These are phyloP conservation scores for Venturia effusa DNA, from an alignment of 2,329 filamentous ascomycete species.

Conservation along the genomic window DNA sequence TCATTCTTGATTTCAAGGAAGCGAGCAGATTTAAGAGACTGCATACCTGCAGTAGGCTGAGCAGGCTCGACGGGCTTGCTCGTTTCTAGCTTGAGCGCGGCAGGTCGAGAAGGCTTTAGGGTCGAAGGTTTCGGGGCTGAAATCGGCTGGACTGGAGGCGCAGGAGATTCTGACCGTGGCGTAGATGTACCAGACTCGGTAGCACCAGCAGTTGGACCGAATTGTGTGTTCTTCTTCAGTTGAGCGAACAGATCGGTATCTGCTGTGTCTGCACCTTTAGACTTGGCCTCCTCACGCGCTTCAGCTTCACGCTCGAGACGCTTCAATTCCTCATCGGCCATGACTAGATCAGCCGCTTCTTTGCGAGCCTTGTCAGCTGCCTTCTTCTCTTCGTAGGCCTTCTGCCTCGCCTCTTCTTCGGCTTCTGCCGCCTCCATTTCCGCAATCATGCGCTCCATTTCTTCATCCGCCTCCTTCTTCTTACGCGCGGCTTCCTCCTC, in stretches of 20 bases:
- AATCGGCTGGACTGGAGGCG: constrained; percentile 38
- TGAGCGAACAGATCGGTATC: constrained; percentile 32
- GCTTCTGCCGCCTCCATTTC: constrained; percentile 17
- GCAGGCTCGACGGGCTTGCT: constrained; percentile 80
- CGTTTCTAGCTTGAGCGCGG: constrained; percentile 78
- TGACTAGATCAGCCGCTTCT: constrained; percentile 40
- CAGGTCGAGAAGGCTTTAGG: constrained; percentile 38
- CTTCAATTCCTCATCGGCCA: constrained; percentile 43
- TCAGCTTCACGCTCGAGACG: constrained; percentile 39
- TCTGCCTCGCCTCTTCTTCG: constrained; percentile 35
- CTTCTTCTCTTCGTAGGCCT: constrained; percentile 63
- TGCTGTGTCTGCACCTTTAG: constrained; percentile 28
- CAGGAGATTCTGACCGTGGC: constrained; percentile 35
- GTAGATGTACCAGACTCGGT: constrained; percentile 23
- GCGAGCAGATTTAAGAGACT: constrained; percentile 82
- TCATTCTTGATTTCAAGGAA: constrained; percentile 72
- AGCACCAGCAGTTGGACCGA: constrained; percentile 34
- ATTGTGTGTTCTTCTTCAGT: constrained; percentile 35
- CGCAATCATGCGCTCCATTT: constrained; percentile 12
- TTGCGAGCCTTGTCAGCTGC: constrained; percentile 43
- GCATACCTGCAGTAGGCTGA: constrained; percentile 87
- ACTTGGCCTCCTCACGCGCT: constrained; percentile 33
- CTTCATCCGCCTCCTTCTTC: constrained; percentile 13
- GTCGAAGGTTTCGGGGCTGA: constrained; percentile 13
- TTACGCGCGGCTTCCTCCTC: constrained; percentile 21